Percentiles rank a stretch among this genome's conserved stretches.
These are phyloP conservation scores for Golubevia pallescens DNA, from an alignment of 1,284 basidiomycete genomes.

Conservation along the genomic window DNA sequence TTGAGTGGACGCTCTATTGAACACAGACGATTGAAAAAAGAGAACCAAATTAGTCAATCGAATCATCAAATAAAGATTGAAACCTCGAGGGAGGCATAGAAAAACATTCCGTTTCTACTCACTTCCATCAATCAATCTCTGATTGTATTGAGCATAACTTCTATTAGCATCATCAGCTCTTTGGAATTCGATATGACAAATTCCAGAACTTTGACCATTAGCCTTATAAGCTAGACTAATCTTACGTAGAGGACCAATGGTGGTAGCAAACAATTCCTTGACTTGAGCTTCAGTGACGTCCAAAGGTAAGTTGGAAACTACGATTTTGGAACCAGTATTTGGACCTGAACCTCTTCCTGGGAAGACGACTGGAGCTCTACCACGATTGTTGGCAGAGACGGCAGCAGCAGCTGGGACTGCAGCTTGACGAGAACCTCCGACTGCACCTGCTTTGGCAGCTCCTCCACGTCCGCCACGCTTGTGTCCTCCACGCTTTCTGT, in stretches of 20 bases:
- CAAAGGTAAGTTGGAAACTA: conserved; percentile 90
- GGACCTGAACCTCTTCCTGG: conserved; percentile 38
- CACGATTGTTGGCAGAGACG: conserved; percentile 52
- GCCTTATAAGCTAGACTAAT: conserved; percentile 85
- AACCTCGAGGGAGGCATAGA: too few species aligned
- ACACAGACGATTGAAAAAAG: too few species aligned
- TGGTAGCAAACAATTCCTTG: conserved; percentile 91
- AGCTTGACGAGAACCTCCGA: conserved; percentile 25
- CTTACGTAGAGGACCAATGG: conserved; percentile 83
- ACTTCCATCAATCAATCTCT: conserved; percentile 99
- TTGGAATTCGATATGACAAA: conserved; percentile 84
- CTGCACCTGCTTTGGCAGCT: conserved; percentile 54
- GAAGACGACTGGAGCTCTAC: conserved; percentile 57
- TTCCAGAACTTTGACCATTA: conserved; percentile 84
- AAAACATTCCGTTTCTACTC: too few species aligned
- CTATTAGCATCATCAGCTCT: conserved; percentile 86
- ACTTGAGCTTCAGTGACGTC: conserved; percentile 94
- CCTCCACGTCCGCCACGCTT: conserved; percentile 25
- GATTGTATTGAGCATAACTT: conserved; percentile 94
- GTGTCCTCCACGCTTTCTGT: conserved; percentile 31
- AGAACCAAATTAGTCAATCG: too few species aligned
- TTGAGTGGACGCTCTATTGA: conserved; percentile 85
- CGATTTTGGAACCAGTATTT: conserved; percentile 75
- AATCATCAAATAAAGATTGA: too few species aligned
- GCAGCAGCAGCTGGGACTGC: conserved; percentile 33